Base-by-base conservation (phyloP, 1,284 basidiomycete genomes). In the Sporisorium exsertum region DNA sequence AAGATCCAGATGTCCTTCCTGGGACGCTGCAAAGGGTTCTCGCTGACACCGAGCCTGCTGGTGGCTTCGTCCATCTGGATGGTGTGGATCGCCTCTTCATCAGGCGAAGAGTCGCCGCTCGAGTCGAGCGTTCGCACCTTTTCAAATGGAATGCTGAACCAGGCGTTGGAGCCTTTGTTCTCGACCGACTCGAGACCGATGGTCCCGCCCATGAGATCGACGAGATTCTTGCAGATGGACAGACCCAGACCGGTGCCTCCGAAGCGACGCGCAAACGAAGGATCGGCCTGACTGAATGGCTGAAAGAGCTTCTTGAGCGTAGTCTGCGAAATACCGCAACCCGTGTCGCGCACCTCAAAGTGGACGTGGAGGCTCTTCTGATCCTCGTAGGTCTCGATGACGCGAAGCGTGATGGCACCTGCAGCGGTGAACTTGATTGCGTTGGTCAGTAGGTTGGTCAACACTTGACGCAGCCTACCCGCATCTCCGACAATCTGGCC, bases 381-480 rank as follows among this genome's bases (percentile, higher is more conserved):
- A 26, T 81, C 73, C 60, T 86, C 84, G 29, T 62, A 73, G 2
- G 80, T 68, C 51, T 80, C 78, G 52, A 78, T 72, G 56, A 84
- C 72, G 0, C 73, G 64, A 22, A 86, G 75, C 26, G 81, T 84
- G 72, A 86, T 83, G 29, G 73, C 62, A 45, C 86, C 86, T 0
- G 54, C 24, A 22, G 81, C 72, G 15, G 85, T 86, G 66, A 87
- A 87, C 55, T 86, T 86, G 80, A 86, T 82, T n/a, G 86, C 85
- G 67, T 87, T 87, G 40, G 84, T 84, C 40, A 87, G 58, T 33
- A 86, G 73, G 78, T 87, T 87, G 61, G 84, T 81, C 40, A 87
- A 56, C 20, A 86, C 84, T 61, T 87, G 86, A n/a, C 66, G 69
- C 24, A 81, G 54, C 24, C 83, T 64, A 24, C 81, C 79, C 3